phyloP scores from a whole-genome alignment of 257 asterid genomes.

The Nicotiana sylvestris region DNA sequence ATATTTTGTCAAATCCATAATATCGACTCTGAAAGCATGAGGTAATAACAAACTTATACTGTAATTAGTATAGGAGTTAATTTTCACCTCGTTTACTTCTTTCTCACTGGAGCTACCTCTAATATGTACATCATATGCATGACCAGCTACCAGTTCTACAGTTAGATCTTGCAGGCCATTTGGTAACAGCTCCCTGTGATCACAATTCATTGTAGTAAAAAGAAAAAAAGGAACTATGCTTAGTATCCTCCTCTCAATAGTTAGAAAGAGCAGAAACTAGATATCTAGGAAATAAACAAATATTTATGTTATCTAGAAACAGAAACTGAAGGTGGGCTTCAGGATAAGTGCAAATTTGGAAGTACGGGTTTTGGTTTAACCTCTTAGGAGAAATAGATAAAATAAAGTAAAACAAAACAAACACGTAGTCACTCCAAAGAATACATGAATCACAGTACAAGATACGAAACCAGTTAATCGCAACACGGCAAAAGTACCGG shows the following conservation, averaged over 20 bases:
- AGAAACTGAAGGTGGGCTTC: not conserved
- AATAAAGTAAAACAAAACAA: not conserved
- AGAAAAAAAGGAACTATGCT: not conserved
- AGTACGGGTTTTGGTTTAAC: not conserved
- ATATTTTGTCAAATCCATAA: not conserved
- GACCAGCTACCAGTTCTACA: not conserved
- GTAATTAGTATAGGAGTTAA: not conserved
- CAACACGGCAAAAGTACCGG: not conserved
- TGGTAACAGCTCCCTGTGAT: slow-evolving; percentile 14
- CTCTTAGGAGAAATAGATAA: not conserved
- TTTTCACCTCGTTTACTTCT: slow-evolving; percentile 9
- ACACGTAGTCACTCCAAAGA: not conserved
- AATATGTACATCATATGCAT: not conserved
- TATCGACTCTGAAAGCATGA: slow-evolving; percentile 1
- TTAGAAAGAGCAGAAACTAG: slow-evolving; percentile 3
- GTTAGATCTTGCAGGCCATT: slow-evolving; percentile 11
- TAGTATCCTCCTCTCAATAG: not conserved
- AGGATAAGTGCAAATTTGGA: not conserved
- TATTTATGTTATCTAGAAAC: not conserved
- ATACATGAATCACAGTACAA: not conserved
- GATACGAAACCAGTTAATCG: not conserved
- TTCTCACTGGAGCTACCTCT: slow-evolving; percentile 1
- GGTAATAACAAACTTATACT: not conserved
- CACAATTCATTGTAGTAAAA: not conserved
- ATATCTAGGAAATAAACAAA: not conserved